phyloP scores from a whole-genome alignment of 345 rosid genomes.

The sweet orange (Citrus sinensis) region DNA sequence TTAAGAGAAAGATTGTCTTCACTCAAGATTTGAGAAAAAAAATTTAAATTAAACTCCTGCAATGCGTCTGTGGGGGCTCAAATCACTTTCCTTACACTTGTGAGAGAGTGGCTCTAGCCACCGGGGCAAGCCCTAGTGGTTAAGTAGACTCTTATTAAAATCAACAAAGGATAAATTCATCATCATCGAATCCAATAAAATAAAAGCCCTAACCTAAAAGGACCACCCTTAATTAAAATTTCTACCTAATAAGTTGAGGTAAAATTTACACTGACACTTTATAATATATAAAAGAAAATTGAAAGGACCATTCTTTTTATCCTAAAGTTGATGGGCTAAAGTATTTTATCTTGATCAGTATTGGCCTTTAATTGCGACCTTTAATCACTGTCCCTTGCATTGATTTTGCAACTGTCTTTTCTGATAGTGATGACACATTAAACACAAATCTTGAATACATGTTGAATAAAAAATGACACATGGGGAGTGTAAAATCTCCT shows the following conservation, averaged over 20 bases:
- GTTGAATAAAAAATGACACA: not conserved
- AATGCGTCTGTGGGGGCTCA: accelerated
- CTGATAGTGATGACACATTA: not conserved
- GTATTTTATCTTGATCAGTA: not conserved
- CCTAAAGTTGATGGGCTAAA: not conserved
- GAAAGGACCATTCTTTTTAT: no score
- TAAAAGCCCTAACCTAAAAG: no score
- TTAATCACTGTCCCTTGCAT: not conserved
- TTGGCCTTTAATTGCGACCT: not conserved
- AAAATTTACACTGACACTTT: no score
- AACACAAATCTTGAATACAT: not conserved
- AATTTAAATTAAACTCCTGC: accelerated
- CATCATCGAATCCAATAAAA: no score
- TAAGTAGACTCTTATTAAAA: no score
- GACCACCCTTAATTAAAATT: no score
- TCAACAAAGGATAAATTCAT: no score
- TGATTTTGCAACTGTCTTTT: not conserved
- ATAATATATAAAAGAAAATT: no score
- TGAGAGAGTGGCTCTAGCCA: no score
- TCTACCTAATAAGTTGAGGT: accelerated
- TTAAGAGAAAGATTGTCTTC: accelerated
- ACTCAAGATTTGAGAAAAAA: no score
- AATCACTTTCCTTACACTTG: accelerated
- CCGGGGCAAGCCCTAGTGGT: accelerated
- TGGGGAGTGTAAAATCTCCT: not conserved